Percentiles rank a stretch among this genome's conserved stretches.
phyloP scores from a whole-genome alignment of 441 rosid species.

The Manihot esculenta region DNA sequence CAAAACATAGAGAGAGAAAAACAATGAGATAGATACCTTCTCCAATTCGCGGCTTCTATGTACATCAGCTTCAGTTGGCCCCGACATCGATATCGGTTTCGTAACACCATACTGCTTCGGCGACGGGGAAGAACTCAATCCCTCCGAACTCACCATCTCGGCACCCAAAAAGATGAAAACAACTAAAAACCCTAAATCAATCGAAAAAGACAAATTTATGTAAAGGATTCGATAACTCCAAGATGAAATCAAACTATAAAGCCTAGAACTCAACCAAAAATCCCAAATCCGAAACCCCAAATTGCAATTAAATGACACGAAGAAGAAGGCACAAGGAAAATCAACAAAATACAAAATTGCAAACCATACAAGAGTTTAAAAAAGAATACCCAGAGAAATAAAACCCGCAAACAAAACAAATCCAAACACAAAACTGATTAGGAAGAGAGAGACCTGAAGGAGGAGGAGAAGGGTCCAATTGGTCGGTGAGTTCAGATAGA shows the following conservation, averaged over 20 bases:
- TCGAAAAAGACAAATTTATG: neutral
- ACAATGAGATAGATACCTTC: slow-evolving; percentile 34
- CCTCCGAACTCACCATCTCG: slow-evolving; percentile 45
- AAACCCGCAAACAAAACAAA: neutral
- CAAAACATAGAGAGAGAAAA: neutral
- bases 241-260: neutral
- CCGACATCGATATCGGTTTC: slow-evolving; percentile 57
- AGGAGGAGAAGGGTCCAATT: neutral
- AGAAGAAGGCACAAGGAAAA: neutral
- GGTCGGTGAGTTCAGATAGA: neutral
- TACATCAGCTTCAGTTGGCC: slow-evolving; percentile 49
- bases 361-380: too few species aligned
- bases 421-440: neutral
- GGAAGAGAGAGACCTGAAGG: neutral
- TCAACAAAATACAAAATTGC: too few species aligned
- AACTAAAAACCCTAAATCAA: neutral
- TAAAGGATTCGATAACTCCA: neutral
- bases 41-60: slow-evolving; percentile 49
- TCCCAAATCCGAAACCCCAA: slow-evolving; percentile 6
- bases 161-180: neutral
- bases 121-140: slow-evolving; percentile 15
- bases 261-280: too few species aligned
- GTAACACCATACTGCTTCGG: slow-evolving; percentile 48
- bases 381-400: neutral
- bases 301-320: too few species aligned